Evolutionary conservation across 495 filamentous ascomycete genomes (phyloP), one percentile per base, ranked within the genome.

Genomic region (Aspergillus nanangensis): DNA sequence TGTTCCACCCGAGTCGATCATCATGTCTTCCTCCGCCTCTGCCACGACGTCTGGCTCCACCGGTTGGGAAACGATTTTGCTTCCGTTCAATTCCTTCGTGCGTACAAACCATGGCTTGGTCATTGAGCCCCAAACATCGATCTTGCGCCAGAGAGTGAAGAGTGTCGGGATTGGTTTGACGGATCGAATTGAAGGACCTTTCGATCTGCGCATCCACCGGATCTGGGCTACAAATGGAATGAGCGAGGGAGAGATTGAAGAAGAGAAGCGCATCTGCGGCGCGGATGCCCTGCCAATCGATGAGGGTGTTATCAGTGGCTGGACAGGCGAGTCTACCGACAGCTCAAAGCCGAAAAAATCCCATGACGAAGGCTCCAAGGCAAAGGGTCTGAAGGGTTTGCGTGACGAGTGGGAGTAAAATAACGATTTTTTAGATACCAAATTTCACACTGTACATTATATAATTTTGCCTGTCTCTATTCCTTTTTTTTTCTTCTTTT

Each of bases 21-120:
- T 72, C 33, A 64, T 74, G 4, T 62, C 58, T 15, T 60, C 65
- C 15, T 57, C 56, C 14, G 52, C 60, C 21, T 56, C 51, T 27
- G 44, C 54, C 10, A 69, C 57, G 1, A 67, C 67, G 0, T 64
- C 68, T 17, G 68, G 69, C 27, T 81, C 84, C 0, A 88, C 90
- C 3, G 77, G 89, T 55, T 98, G 93, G 93, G 90, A 98, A 73
- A 95, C 90, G 8, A 78, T 96, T 19, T 57, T 95, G 38, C 83
- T 98, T 41, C 86, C 86, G 33, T 92, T 90, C 73, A 82, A 82
- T 60, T 86, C 94, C 36, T 97, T 98, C 63, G 92, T 97, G 42
- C 79, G 94, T 41, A 98, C 94, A 25, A 96, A 96, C 62, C 75
- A 90, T 56, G 93, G 93, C 14, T 76, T 82, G 47, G 87, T 95